phyloP scores from a whole-genome alignment of 345 rosid species.

The Trapa incisa region DNA sequence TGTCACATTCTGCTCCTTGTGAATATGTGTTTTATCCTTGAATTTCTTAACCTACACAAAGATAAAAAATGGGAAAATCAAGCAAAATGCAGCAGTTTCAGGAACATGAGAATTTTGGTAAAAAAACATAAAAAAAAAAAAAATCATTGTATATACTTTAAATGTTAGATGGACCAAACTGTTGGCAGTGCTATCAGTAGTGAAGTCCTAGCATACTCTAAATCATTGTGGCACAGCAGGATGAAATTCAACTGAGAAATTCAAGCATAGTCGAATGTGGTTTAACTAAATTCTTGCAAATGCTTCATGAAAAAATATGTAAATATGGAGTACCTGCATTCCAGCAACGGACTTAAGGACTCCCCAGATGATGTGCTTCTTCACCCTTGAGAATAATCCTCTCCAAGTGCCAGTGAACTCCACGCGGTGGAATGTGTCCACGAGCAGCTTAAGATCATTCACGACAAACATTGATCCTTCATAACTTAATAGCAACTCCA shows the following conservation, averaged over 20 bases:
- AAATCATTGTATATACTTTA: too few relatives aligned
- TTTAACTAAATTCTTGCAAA: too few relatives aligned
- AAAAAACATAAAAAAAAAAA: too few relatives aligned
- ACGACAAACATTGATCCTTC: constrained; percentile 94
- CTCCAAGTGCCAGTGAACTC: constrained; percentile 98
- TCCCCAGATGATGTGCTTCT: constrained; percentile 98
- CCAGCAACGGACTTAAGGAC: constrained; percentile 94
- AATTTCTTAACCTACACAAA: constrained; percentile 78
- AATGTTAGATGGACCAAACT: too few relatives aligned
- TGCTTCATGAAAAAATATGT: too few relatives aligned
- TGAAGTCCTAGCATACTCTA: too few relatives aligned
- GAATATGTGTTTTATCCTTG: constrained; percentile 66
- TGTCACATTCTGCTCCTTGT: constrained; percentile 33
- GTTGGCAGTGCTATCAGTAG: too few relatives aligned
- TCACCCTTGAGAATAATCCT: constrained; percentile 90
- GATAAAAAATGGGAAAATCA: neutral
- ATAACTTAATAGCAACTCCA: constrained; percentile 74
- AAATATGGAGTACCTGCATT: constrained; percentile 58
- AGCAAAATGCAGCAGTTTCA: neutral
- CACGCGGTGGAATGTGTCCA: constrained; percentile 84
- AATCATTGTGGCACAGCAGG: too few relatives aligned
- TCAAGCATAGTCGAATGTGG: too few relatives aligned
- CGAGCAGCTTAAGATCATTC: constrained; percentile 85
- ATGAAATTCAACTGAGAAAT: too few relatives aligned
- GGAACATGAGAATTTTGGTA: neutral